Conservation (phyloP, 768 basidiomycete genomes). For the Stropharia rugosoannulata region DNA sequence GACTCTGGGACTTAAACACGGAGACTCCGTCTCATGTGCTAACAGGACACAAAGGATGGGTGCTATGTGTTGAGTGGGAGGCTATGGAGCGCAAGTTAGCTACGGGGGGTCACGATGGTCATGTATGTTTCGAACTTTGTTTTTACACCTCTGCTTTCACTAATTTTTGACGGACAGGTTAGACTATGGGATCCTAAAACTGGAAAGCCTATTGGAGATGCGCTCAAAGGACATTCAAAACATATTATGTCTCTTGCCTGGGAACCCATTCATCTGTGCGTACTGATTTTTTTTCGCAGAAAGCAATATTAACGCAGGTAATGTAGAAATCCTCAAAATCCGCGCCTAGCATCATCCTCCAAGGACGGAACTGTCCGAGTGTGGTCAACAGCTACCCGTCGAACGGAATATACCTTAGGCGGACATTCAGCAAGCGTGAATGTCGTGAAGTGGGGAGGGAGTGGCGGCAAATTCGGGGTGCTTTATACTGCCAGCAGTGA, state of each 20-base stretch:
- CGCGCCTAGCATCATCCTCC: conserved; percentile 90
- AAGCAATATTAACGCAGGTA: not conserved
- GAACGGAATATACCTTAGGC: conserved; percentile 81
- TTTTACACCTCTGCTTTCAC: not conserved
- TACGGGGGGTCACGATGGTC: conserved; percentile 92
- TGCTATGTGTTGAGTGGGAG: conserved; percentile 97
- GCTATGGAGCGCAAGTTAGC: conserved; percentile 88
- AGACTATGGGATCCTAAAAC: conserved; percentile 93
- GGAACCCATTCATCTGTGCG: conserved; percentile 94
- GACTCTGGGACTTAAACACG: conserved; percentile 92
- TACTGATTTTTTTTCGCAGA: conserved; percentile 1
- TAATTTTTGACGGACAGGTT: conserved; percentile 37
- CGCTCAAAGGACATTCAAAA: conserved; percentile 90
- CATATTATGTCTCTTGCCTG: conserved; percentile 95
- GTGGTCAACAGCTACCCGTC: conserved; percentile 77
- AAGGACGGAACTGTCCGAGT: conserved; percentile 97
- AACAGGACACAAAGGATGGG: conserved; percentile 92
- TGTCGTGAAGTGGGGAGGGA: conserved; percentile 94
- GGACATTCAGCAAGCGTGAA: conserved; percentile 96
- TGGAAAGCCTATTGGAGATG: conserved; percentile 86
- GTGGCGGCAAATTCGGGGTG: conserved; percentile 64
- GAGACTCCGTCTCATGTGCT: conserved; percentile 90
- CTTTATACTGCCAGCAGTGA: conserved; percentile 96
- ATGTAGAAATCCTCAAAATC: conserved; percentile 68
- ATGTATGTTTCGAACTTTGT: conserved; percentile 45